Evolutionary conservation across 805 yeast species (phyloP).

Genomic region (Cyberlindnera americana): DNA sequence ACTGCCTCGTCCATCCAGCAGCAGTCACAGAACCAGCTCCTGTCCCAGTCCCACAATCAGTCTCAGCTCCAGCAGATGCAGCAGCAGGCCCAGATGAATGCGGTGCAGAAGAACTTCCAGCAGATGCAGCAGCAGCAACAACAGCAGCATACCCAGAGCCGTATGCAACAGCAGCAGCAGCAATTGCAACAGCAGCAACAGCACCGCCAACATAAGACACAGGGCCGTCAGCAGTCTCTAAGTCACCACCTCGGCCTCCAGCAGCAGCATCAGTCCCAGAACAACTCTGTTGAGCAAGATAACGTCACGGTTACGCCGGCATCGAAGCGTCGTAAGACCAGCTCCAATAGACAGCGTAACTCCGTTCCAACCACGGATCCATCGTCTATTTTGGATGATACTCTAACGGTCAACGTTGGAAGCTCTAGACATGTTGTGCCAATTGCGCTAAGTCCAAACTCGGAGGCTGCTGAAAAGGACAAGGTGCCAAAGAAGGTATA

Average conservation of each 20-base stretch:
- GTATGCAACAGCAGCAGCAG: slow-evolving; percentile 13
- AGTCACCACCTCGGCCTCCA: slow-evolving; percentile 5
- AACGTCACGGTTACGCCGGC: slow-evolving; percentile 2
- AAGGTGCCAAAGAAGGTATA: slow-evolving; percentile 27
- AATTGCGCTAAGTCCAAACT: slow-evolving; percentile 11
- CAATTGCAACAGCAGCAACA: slow-evolving; percentile 13
- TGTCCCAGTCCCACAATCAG: slow-evolving; percentile 7
- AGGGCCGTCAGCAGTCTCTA: slow-evolving; percentile 6
- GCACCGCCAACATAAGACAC: too few species aligned
- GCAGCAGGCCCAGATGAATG: slow-evolving; percentile 12
- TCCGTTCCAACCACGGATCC: slow-evolving; percentile 13
- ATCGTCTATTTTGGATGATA: slow-evolving; percentile 20
- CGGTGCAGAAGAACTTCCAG: slow-evolving; percentile 17
- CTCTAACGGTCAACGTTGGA: slow-evolving; percentile 12
- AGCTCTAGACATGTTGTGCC: slow-evolving; percentile 14
- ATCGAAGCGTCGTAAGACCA: slow-evolving; percentile 19
- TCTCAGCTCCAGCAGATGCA: slow-evolving; percentile 15
- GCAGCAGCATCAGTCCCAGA: slow-evolving; percentile 2
- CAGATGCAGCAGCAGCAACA: slow-evolving; percentile 16
- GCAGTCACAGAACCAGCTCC: slow-evolving; percentile 8
- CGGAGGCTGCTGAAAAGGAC: slow-evolving; percentile 15
- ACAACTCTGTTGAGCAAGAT: not conserved
- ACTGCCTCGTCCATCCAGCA: slow-evolving; percentile 18
- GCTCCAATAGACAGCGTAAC: slow-evolving; percentile 6
- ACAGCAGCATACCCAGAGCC: not conserved